A percentile compares a stretch with the other conserved stretches of the same genome.
phyloP scores from a whole-genome alignment of 106 monocot species.

The Ottelia alismoides region DNA sequence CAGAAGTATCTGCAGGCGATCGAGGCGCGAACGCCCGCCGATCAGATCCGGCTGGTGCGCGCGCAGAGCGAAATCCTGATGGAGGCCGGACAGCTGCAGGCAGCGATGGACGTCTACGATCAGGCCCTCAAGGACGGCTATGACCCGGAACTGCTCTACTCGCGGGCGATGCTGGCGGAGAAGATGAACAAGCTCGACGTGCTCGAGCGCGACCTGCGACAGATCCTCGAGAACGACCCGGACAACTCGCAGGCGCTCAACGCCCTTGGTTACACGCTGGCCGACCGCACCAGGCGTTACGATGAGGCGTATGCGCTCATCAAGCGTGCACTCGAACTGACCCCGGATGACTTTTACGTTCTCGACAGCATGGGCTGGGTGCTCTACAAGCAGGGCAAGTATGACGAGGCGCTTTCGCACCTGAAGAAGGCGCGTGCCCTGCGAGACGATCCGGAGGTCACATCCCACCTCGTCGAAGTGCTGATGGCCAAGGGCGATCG shows the following conservation, averaged over 20 bases:
- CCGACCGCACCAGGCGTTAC: background rate
- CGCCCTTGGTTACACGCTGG: background rate
- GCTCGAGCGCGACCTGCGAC: background rate
- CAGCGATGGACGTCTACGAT: background rate
- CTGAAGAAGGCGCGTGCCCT: background rate
- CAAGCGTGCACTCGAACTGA: background rate
- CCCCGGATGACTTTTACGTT: background rate
- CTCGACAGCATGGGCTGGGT: slow-evolving; percentile 1
- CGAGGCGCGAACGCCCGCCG: too few species aligned
- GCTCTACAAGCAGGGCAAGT: background rate
- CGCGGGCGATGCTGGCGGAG: background rate
- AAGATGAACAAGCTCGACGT: background rate
- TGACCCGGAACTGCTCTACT: background rate
- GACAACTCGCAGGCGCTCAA: background rate
- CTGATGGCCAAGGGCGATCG: background rate
- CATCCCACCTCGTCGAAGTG: background rate
- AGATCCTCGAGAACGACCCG: background rate
- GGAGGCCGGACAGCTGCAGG: background rate
- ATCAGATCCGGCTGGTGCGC: background rate
- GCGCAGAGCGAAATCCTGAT: background rate
- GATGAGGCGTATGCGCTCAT: background rate
- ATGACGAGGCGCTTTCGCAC: background rate
- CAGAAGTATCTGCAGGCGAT: background rate
- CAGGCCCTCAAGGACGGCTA: background rate
- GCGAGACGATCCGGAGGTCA: background rate